Base-by-base conservation (phyloP, 345 rosid genomes). In the Isatis tinctoria region DNA sequence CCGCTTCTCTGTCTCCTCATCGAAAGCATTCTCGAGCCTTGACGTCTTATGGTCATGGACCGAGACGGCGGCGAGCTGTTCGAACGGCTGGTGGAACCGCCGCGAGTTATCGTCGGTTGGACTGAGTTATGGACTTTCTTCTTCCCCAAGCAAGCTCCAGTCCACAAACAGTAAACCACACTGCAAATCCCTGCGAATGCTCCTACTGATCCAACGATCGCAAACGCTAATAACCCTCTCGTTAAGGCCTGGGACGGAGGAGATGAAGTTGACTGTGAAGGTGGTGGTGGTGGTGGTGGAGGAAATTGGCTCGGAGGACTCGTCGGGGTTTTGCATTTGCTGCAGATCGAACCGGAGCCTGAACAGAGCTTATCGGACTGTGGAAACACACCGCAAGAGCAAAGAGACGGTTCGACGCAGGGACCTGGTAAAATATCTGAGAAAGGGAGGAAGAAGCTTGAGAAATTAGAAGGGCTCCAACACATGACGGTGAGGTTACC, bases 1-100 rank as follows among this genome's bases (percentile, higher is more conserved):
- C 99, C 97, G 44, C 99, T 95, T 82, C 97, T 84, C 65, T 92
- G 99, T 18, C 99, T 89, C 77, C 85, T 84, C 90, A 92, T 88
- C 0, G 81, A 72, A 28, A 80, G 32, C 73, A 81, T 74, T 49
- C 90, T 78, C 24, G 99, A 95, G 62, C 85, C 73, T 84, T 90
- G 99, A 4, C 97, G 90, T 78, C 93, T 72, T 20, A 92, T 79
- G 0, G 97, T 85, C 8, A 84, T 73, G 2, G 97, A 91, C 41
- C 92, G 79, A 2, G 91, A 93, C 13, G 82, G 78, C 11, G 83
- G 85, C 51, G 88, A 83, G 65, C 81, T 83, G 61, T 75, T 92
- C 0, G 97, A 90, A 2, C 80, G 67, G 4, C 75, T 63, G 27
- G 77, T 84, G 1, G 92, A 90, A 10, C 89, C 87, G 11, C 78